Evolutionary conservation across 768 basidiomycete genomes (phyloP), one percentile per base, ranked within the genome.

Genomic region (Lentinula sp.): DNA sequence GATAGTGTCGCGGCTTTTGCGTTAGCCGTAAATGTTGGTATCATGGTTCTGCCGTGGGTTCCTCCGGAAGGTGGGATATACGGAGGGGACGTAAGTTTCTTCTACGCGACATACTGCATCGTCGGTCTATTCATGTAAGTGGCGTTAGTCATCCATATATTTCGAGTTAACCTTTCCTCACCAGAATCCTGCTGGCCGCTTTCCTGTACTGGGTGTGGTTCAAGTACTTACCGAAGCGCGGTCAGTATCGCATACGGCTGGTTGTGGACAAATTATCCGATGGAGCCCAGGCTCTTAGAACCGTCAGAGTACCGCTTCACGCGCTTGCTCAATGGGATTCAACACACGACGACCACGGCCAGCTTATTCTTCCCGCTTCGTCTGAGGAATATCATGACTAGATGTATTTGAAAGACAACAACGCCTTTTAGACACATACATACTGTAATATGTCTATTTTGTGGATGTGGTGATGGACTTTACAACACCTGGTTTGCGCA

Each of bases 201-300:
- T 55, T 73, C 18, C 69, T 66, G 7, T 77, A 74, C 20, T 48
- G 46, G 46, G n/a, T 76, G 33, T 76, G 74, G 72, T 74, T 81
- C 23, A 62, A 77, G 4, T 53, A 78, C 13, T 66, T 83, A 6
- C 82, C 81, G 16, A 74, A 72, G 61, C 59, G 73, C 6, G 71
- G 77, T 4, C 75, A 76, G 6, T 82, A 82, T 63, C 66, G 68
- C 15, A 74, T 82, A 39, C 73, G 78, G n/a, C 78, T 79, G 51
- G 74, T 80, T 57, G 73, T 81, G 52, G 79, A 81, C 65, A 65
- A 64, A 16, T 65, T 74, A 12, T 67, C 79, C 9, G 76, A 74
- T 32, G 70, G 74, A 6, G 73, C 71, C 16, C 68, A 70, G 46
- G 68, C 71, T 23, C 73, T 70, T 23, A 65, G 63, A 12, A 63